phyloP scores from a whole-genome alignment of 2,329 filamentous ascomycete genomes.

The Zasmidium citrigriseum region DNA sequence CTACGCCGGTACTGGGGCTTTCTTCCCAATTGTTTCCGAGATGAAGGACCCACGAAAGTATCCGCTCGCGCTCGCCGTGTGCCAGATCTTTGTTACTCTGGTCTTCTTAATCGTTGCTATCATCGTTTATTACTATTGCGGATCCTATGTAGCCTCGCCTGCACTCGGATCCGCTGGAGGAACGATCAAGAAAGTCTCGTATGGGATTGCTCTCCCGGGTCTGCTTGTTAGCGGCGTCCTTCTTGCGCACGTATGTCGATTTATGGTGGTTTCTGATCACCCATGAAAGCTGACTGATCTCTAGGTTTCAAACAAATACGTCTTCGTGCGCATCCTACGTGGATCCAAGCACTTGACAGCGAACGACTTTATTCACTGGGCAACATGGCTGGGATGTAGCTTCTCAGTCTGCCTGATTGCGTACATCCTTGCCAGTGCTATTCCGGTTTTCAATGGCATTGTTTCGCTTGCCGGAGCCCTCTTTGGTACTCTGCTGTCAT shows the following conservation, averaged over 20 bases:
- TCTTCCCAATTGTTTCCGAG: slow-evolving; percentile 41
- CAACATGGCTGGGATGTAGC: slow-evolving; percentile 21
- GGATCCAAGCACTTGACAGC: slow-evolving; percentile 23
- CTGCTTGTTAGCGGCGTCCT: slow-evolving; percentile 22
- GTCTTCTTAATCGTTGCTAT: slow-evolving; percentile 41
- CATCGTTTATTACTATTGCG: slow-evolving; percentile 51
- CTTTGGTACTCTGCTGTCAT: slow-evolving; percentile 26
- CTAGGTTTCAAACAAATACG: slow-evolving; percentile 24
- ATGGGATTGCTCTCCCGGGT: slow-evolving; percentile 38
- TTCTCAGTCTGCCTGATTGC: slow-evolving; percentile 17
- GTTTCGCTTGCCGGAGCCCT: slow-evolving; percentile 30
- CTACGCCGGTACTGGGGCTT: slow-evolving; percentile 24
- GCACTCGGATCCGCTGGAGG: slow-evolving; percentile 49
- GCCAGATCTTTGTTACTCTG: slow-evolving; percentile 18
- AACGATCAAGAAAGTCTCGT: slow-evolving; percentile 47
- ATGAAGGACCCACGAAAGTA: slow-evolving; percentile 41
- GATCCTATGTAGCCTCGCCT: slow-evolving; percentile 49
- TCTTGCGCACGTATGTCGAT: slow-evolving; percentile 22
- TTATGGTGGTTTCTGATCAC: too few relatives aligned
- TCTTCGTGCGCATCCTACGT: slow-evolving; percentile 24
- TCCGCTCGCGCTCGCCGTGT: slow-evolving; percentile 35
- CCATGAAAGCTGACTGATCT: neutral
- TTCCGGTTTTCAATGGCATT: slow-evolving; percentile 27
- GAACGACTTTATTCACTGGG: slow-evolving; percentile 20
- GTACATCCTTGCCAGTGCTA: slow-evolving; percentile 30